A percentile compares a stretch with the other conserved stretches of the same genome.
Conservation (phyloP, 2,329 filamentous ascomycete genomes). For the Coniochaeta hoffmannii region DNA sequence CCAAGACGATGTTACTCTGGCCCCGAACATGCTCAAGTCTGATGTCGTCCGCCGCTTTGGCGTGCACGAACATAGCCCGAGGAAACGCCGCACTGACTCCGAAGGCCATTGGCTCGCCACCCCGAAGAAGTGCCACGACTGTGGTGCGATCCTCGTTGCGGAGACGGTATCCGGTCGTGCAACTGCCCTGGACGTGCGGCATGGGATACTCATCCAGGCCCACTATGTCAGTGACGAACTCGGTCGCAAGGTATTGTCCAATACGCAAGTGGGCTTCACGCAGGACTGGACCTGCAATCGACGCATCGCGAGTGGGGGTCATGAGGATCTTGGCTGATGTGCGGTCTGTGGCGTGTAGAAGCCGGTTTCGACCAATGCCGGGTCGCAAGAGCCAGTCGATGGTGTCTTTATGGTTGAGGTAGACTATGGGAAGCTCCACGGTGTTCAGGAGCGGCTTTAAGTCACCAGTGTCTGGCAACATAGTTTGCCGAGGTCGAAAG, state of each 20-base stretch:
- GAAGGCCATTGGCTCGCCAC: slow-evolving; percentile 53
- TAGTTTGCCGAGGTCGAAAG: slow-evolving; percentile 37
- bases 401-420: slow-evolving; percentile 21
- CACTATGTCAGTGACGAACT: slow-evolving; percentile 37
- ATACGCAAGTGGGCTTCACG: slow-evolving; percentile 38
- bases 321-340: slow-evolving; percentile 40
- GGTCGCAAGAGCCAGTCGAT: slow-evolving; percentile 12
- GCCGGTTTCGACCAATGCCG: not conserved
- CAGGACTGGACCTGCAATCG: slow-evolving; percentile 34
- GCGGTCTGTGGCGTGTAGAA: slow-evolving; percentile 38
- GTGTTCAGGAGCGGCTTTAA: slow-evolving; percentile 33
- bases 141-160: slow-evolving; percentile 36
- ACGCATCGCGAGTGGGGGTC: slow-evolving; percentile 44
- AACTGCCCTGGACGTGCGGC: slow-evolving; percentile 41
- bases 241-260: slow-evolving; percentile 46
- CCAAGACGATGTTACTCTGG: slow-evolving; percentile 38
- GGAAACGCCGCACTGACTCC: slow-evolving; percentile 48
- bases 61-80: slow-evolving; percentile 42
- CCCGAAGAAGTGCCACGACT: slow-evolving; percentile 56
- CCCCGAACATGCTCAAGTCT: slow-evolving; percentile 29
- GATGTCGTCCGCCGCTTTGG: slow-evolving; percentile 31
- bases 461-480: slow-evolving; percentile 32
- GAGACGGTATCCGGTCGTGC: slow-evolving; percentile 37
- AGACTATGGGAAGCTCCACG: slow-evolving; percentile 31
- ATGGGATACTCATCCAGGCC: slow-evolving; percentile 42